Evolutionary conservation across 768 basidiomycete species (phyloP), one percentile per base, ranked within the genome.

Genomic region (Calocybe cyanea): DNA sequence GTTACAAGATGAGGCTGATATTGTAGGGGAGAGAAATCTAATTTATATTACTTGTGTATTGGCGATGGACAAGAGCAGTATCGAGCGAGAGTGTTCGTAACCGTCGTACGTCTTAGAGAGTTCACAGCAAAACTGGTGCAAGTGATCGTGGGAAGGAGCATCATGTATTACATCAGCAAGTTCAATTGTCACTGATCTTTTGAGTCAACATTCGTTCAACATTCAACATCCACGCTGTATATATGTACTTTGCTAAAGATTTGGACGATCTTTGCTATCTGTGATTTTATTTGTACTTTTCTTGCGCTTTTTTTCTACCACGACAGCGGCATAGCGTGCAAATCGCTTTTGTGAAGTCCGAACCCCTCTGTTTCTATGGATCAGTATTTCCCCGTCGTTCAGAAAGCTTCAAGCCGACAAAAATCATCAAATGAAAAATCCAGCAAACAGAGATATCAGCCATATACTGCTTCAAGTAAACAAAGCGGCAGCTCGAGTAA

Each of bases 301-400:
- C 2, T 11, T 4, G 11, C 9, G 7, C 7, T 9, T 1, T 31
- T 6, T 28, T 42, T 14, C 20, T 13, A 17, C 11, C 36, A 41
- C 35, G 18, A 4, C 31, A 36, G 31, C 36, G 11, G 18, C 39
- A 17, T 25, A 35, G 41, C 11, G 25, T 36, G 7, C 21, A 23
- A 37, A 34, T 25, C 8, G 23, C 19, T 17, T 28, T 28, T 28
- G 6, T 28, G 25, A 28, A 28, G 25, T 28, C 6, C 25, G 25
- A 28, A 28, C 25, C 39, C 11, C 14, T 23, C 18, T 19, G 17
- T 3, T 44, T 11, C 15, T 15, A 60, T 60, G 58, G 56, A 60
- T 35, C 52, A 39, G n/a, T 57, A 60, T 40, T 60, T 60, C 21
- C 58, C 58, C 14, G 51, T 57, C 20, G 38, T 57, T 24, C 53